Conservation (phyloP, 345 rosid species). For the Pugionium cornutum region DNA sequence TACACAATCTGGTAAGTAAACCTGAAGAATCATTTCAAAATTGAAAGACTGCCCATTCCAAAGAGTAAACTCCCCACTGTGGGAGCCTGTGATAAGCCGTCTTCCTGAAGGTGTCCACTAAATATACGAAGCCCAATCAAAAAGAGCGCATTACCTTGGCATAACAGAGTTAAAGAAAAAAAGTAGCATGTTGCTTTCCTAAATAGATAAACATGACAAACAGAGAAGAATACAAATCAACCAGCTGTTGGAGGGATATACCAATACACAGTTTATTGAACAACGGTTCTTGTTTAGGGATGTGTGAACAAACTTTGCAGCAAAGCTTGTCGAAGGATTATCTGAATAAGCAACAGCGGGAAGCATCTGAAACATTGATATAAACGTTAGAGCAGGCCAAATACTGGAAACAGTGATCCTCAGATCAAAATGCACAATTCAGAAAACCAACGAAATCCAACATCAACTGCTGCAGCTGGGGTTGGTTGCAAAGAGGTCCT, state of each 20-base stretch:
- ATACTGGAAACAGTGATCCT: slow-evolving; percentile 6
- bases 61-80: slow-evolving; percentile 96
- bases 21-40: slow-evolving; percentile 99
- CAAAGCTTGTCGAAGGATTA: slow-evolving; percentile 94
- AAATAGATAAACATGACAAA: background rate
- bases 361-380: slow-evolving; percentile 63
- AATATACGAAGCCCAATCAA: slow-evolving; percentile 39
- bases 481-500: slow-evolving; percentile 80
- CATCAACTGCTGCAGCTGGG: slow-evolving; percentile 95
- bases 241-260: slow-evolving; percentile 38
- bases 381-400: slow-evolving; percentile 11
- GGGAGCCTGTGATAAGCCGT: slow-evolving; percentile 94
- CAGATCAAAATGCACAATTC: slow-evolving; percentile 19
- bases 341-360: slow-evolving; percentile 88
- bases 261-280: slow-evolving; percentile 91
- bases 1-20: slow-evolving; percentile 29
- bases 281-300: slow-evolving; percentile 93
- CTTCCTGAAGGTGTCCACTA: slow-evolving; percentile 99
- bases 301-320: slow-evolving; percentile 93
- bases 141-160: slow-evolving; percentile 16
- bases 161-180: background rate
- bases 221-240: slow-evolving; percentile 6
- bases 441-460: slow-evolving; percentile 40
- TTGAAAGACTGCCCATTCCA: slow-evolving; percentile 99
- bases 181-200: slow-evolving; percentile 1